A percentile compares a stretch with the other conserved stretches of the same genome.
These are phyloP conservation scores for Castanopsis chinensis DNA, from an alignment of 306 rosid genomes.

Conservation along the genomic window DNA sequence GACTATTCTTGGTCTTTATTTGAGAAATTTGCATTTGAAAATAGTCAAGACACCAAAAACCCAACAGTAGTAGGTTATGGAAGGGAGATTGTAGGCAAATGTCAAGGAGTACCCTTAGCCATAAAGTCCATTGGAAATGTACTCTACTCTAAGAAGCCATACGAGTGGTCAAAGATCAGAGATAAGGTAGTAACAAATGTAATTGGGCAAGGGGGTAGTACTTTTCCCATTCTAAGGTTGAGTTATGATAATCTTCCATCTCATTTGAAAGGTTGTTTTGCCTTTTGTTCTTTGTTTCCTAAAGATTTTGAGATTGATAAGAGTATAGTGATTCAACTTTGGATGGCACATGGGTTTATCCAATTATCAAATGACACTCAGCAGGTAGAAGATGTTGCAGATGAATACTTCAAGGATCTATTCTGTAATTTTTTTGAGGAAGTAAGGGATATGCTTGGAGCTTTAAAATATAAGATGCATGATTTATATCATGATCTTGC, in stretches of 20 bases:
- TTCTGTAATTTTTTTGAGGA: conserved; percentile 13
- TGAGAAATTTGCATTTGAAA: conserved; percentile 20
- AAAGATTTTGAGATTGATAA: conserved; percentile 22
- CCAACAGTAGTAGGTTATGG: conserved; percentile 1
- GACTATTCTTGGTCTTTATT: conserved; percentile 26
- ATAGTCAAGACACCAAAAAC: conserved; percentile 7
- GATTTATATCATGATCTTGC: conserved; percentile 44
- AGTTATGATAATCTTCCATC: conserved; percentile 34
- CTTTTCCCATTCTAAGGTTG: conserved; percentile 23
- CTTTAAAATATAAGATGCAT: conserved; percentile 12
- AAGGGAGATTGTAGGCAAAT: conserved; percentile 28
- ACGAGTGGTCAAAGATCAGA: conserved; percentile 35
- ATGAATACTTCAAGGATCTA: conserved; percentile 31
- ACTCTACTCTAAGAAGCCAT: conserved; percentile 13
- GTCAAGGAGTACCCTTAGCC: conserved; percentile 16
- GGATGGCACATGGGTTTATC: conserved; percentile 46
- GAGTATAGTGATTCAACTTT: conserved; percentile 23
- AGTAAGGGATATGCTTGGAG: neutral
- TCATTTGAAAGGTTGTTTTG: conserved; percentile 33
- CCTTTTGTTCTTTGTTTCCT: conserved; percentile 39
- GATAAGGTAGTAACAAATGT: conserved; percentile 24
- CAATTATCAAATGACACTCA: neutral
- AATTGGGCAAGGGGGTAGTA: conserved; percentile 3
- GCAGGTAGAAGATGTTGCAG: conserved; percentile 30
- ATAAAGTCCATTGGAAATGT: conserved; percentile 32